Conservation (phyloP, 1,139 yeast genomes). For the Suhomyces chickasaworum region DNA sequence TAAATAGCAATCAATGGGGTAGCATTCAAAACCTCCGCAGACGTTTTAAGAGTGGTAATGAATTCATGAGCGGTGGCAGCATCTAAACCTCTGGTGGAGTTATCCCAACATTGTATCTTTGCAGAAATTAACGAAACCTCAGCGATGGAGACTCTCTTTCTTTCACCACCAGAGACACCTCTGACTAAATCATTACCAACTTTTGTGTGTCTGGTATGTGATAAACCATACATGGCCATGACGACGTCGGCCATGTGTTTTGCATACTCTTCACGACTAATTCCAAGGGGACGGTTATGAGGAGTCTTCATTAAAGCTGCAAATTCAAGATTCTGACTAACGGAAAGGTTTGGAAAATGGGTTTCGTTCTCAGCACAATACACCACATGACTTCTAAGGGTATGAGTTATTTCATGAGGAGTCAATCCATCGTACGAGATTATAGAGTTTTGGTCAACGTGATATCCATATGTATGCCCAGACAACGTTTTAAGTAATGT, state of each 20-base stretch:
- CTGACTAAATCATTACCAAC: constrained; percentile 28
- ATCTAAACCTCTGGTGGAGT: constrained; percentile 29
- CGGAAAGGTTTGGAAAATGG: constrained; percentile 30
- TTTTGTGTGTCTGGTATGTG: constrained; percentile 24
- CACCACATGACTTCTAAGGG: constrained; percentile 31
- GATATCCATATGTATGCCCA: constrained; percentile 71
- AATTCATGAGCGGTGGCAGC: constrained; percentile 30
- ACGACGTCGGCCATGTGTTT: constrained; percentile 23
- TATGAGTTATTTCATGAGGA: constrained; percentile 20
- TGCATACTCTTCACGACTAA: constrained; percentile 22
- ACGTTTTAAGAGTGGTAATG: constrained; percentile 29
- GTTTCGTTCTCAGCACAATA: constrained; percentile 31
- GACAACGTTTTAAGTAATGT: constrained; percentile 73
- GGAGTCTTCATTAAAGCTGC: constrained; percentile 31
- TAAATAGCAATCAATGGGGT: constrained; percentile 32
- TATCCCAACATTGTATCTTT: constrained; percentile 29
- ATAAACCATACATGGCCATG: constrained; percentile 26
- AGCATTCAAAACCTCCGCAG: constrained; percentile 24
- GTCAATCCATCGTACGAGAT: constrained; percentile 29
- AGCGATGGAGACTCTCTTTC: constrained; percentile 29
- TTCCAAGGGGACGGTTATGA: constrained; percentile 34
- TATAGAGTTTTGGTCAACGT: constrained; percentile 52
- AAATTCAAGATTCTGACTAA: constrained; percentile 31
- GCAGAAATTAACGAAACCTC: constrained; percentile 25
- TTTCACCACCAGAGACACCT: constrained; percentile 30